A percentile compares a stretch with the other conserved stretches of the same genome.
phyloP scores from a whole-genome alignment of 495 filamentous ascomycete genomes.

The Bryoglossum gracile region DNA sequence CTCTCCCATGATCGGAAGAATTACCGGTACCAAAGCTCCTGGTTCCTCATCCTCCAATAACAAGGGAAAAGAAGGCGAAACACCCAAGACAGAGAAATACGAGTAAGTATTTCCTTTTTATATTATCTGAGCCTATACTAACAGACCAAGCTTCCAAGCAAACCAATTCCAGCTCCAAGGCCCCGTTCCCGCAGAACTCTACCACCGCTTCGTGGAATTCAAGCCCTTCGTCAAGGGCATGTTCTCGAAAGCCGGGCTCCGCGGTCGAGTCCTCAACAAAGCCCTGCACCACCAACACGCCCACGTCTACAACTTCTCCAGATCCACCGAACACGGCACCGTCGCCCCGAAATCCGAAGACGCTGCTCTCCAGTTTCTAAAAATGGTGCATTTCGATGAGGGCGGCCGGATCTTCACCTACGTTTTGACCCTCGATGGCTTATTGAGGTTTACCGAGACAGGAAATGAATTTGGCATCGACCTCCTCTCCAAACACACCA shows the following conservation, averaged over 20 bases:
- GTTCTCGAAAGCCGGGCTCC: slow-evolving; percentile 70
- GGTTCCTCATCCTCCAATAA: slow-evolving; percentile 16
- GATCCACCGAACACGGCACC: slow-evolving; percentile 58
- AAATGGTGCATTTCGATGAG: slow-evolving; percentile 77
- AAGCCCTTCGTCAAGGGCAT: slow-evolving; percentile 82
- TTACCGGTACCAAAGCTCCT: slow-evolving; percentile 68
- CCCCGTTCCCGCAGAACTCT: slow-evolving; percentile 68
- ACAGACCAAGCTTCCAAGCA: slow-evolving; percentile 68
- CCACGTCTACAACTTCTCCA: slow-evolving; percentile 82
- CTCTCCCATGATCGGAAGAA: slow-evolving; percentile 78
- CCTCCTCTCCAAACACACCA: slow-evolving; percentile 84
- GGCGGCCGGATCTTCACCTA: slow-evolving; percentile 88
- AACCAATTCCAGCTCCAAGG: slow-evolving; percentile 85
- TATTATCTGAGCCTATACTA: too few relatives aligned
- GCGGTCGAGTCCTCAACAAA: slow-evolving; percentile 71
- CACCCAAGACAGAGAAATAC: slow-evolving; percentile 54
- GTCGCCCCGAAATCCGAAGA: slow-evolving; percentile 45
- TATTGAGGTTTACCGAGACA: slow-evolving; percentile 87
- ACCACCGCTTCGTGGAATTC: slow-evolving; percentile 90
- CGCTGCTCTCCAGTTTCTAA: slow-evolving; percentile 70
- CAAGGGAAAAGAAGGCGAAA: slow-evolving; percentile 29
- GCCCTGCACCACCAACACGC: slow-evolving; percentile 85
- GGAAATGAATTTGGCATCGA: slow-evolving; percentile 93
- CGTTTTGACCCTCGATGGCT: slow-evolving; percentile 77
- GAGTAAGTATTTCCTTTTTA: slow-evolving; percentile 55